A percentile compares a stretch with the other conserved stretches of the same genome.
These are phyloP conservation scores for Torulaspora globosa DNA, from an alignment of 1,139 yeast genomes.

Conservation along the genomic window DNA sequence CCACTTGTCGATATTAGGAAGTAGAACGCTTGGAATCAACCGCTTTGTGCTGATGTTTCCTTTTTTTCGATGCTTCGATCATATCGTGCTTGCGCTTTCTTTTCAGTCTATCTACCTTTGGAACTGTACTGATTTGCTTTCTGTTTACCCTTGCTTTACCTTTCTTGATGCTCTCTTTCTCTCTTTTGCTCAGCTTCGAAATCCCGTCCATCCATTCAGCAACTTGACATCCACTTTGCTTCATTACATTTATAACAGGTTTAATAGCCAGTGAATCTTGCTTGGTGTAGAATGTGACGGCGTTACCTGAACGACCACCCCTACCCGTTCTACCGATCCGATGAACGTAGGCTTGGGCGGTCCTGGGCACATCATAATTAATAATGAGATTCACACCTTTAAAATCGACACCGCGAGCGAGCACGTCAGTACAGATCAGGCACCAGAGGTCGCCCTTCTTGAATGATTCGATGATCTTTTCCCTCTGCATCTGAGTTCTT, in stretches of 20 bases:
- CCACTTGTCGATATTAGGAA: conserved; percentile 5
- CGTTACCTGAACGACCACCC: conserved; percentile 81
- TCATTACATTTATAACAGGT: conserved; percentile 90
- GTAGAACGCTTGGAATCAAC: background rate
- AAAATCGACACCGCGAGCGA: conserved; percentile 96
- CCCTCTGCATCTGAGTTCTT: conserved; percentile 84
- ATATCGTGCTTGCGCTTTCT: conserved; percentile 61
- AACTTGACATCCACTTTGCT: conserved; percentile 75
- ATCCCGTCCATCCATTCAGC: conserved; percentile 80
- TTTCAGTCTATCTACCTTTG: conserved; percentile 61
- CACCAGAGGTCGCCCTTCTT: conserved; percentile 93
- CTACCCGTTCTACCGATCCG: conserved; percentile 99
- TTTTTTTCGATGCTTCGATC: conserved; percentile 73
- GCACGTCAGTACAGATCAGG: conserved; percentile 90
- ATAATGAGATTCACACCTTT: conserved; percentile 92
- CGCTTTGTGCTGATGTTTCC: conserved; percentile 38
- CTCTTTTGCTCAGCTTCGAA: conserved; percentile 63
- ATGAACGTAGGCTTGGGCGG: conserved; percentile 93
- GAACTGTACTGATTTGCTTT: conserved; percentile 81
- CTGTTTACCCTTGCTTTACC: conserved; percentile 46
- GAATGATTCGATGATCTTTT: conserved; percentile 76
- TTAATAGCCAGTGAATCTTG: conserved; percentile 75
- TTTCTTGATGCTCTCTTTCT: conserved; percentile 60
- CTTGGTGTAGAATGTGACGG: conserved; percentile 89
- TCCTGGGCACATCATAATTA: conserved; percentile 93